Evolutionary conservation across 2,329 filamentous ascomycete species (phyloP), one percentile per base, ranked within the genome.

Genomic region (Claviceps pazoutovae): DNA sequence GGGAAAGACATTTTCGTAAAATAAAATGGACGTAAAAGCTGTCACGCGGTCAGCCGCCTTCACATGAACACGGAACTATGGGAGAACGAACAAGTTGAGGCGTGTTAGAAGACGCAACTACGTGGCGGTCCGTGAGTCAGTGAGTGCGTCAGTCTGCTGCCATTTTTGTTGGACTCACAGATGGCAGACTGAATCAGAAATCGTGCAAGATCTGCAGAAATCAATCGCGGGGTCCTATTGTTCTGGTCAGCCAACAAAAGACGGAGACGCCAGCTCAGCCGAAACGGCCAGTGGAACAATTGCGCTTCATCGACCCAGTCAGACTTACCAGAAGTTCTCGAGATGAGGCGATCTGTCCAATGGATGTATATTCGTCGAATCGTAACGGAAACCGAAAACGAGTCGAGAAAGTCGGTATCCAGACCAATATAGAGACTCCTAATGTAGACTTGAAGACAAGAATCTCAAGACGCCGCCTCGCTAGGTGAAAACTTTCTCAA

Each of bases 401-500:
- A 66, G 64, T 64, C 58, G 63, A 64, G 58, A 63, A 61, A 61
- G 58, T 61, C 60, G 61, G 56, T 65, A 59, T 65, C 61, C 61
- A 68, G 64, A 66, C 62, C 62, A 56, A 62, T 61, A 58, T 61
- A 62, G 59, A 62, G 60, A 68, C 63, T 66, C 62, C 62, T 61
- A 65, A 66, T 60, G 59, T 61, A 63, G 63, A 62, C 63, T 63
- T 62, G 62, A 61, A 64, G 64, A 65, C 58, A 61, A 64, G 59
- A 61, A 63, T 59, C 57, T 66, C 59, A 61, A 62, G 63, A 70
- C 66, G 65, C 67, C 67, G 60, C 65, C 66, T 69, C 68, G 66
- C 67, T 66, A 59, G 56, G 61, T 60, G 60, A 45, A 56, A 59
- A 57, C 60, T 41, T 42, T 55, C 61, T 62, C 60, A 64, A 65